Evolutionary conservation across 805 yeast species (phyloP).

Genomic region (Myxozyma monticola): DNA sequence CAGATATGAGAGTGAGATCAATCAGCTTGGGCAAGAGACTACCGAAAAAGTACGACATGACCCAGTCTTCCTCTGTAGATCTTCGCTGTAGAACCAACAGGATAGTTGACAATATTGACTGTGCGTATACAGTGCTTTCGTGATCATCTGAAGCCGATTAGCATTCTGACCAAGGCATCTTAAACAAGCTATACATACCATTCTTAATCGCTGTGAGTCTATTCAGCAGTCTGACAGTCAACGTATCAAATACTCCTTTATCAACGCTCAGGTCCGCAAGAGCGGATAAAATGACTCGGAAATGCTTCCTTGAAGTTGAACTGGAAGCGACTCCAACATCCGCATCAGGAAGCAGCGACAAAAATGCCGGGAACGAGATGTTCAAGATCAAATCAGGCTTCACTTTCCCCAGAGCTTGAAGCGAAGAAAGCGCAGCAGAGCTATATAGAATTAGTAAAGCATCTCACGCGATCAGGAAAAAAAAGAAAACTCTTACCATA

Average conservation of each 20-base stretch:
- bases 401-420: constrained; percentile 49
- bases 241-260: constrained; percentile 41
- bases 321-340: constrained; percentile 24
- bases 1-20: constrained; percentile 17
- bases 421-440: constrained; percentile 46
- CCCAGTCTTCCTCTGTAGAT: constrained; percentile 24
- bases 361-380: constrained; percentile 52
- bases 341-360: constrained; percentile 53
- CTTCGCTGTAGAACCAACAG: constrained; percentile 33
- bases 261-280: constrained; percentile 40
- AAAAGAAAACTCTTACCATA: constrained; percentile 42
- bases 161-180: background rate
- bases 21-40: constrained; percentile 31
- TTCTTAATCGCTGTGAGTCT: constrained; percentile 35
- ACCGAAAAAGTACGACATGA: constrained; percentile 26
- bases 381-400: constrained; percentile 49
- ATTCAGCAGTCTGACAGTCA: constrained; percentile 43
- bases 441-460: constrained; percentile 1
- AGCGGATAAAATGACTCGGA: constrained; percentile 37
- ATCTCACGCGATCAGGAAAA: too few species aligned
- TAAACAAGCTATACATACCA: too few species aligned
- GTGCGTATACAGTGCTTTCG: constrained; percentile 27
- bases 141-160: background rate
- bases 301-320: constrained; percentile 29
- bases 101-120: constrained; percentile 35